Percentiles rank a stretch among this genome's conserved stretches.
phyloP scores from a whole-genome alignment of 1,139 yeast species.

The Meyerozyma athensensis region DNA sequence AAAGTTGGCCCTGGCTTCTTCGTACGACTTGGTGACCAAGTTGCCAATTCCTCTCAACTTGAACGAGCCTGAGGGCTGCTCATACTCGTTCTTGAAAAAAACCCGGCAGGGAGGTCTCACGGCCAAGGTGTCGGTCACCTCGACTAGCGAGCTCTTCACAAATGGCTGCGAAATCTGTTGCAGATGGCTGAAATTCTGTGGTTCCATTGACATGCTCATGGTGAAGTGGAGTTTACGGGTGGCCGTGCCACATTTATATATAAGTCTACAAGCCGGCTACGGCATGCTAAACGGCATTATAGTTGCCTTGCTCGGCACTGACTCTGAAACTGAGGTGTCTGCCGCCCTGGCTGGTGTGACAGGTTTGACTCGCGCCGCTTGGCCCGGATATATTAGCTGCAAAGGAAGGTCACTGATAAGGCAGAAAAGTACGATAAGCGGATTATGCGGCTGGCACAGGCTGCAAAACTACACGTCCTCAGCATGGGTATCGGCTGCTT shows the following conservation, averaged over 20 bases:
- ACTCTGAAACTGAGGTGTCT: conserved; percentile 1
- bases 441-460: no score
- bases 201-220: neutral
- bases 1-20: conserved; percentile 14
- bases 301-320: conserved; percentile 4
- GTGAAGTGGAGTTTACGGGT: neutral
- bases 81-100: conserved; percentile 55
- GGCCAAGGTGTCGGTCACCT: conserved; percentile 28
- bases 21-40: conserved; percentile 30
- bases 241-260: neutral
- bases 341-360: neutral
- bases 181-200: neutral
- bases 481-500: no score
- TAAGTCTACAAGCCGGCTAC: neutral
- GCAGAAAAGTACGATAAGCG: no score
- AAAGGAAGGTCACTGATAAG: neutral
- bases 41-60: conserved; percentile 64
- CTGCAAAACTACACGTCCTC: no score
- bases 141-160: conserved; percentile 40
- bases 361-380: conserved; percentile 1
- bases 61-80: conserved; percentile 73
- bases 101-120: conserved; percentile 42
- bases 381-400: neutral
- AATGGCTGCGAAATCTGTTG: conserved; percentile 22
- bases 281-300: neutral